Evolutionary conservation across 768 basidiomycete species (phyloP), one percentile per base, ranked within the genome.

Genomic region (Trametes cingulata): DNA sequence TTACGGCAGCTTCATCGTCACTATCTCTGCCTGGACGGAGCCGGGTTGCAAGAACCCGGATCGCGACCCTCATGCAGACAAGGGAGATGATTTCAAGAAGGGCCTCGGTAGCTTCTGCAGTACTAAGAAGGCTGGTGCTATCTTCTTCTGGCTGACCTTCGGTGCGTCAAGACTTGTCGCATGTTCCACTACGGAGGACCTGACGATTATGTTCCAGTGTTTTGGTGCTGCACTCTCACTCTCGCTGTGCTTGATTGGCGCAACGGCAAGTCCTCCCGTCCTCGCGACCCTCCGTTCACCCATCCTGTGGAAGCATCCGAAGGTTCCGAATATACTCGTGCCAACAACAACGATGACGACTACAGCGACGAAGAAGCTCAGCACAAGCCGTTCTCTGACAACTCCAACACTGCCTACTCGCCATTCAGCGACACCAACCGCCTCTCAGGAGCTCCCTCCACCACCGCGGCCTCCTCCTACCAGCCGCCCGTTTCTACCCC

Each of bases 141-240:
- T 95, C 46, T 97, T 98, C 75, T 88, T 95, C 71, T 96, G 94
- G 95, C 72, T 93, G 9, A 78, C 84, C 1, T 91, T 92, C 55
- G 80, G 92, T 91, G 65, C 47, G 86, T 78, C 12, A 27, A 22
- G 20, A 6, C 50, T 36, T 15, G 9, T 20, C 51, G 29, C 17
- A 10, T 17, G 48, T 8, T 50, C 3, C 52, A 19, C 27, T 46
- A 13, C 12, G n/a, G 14, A 14, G 13, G 6, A 1, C 9, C 25
- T 58, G 14, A 41, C 19, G 45, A 47, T n/a, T 15, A n/a, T n/a
- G n/a, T 25, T 47, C 1, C 45, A 93, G 92, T 76, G 15, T 89
- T 86, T 71, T 96, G 94, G 94, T 76, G 74, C 2, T 87, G 81
- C 7, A 87, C 91, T 0, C 69, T 92, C 9, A 77, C 76, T 9